Evolutionary conservation across 2,329 filamentous ascomycete genomes (phyloP).

Genomic region (Aspergillus aculeatus): DNA sequence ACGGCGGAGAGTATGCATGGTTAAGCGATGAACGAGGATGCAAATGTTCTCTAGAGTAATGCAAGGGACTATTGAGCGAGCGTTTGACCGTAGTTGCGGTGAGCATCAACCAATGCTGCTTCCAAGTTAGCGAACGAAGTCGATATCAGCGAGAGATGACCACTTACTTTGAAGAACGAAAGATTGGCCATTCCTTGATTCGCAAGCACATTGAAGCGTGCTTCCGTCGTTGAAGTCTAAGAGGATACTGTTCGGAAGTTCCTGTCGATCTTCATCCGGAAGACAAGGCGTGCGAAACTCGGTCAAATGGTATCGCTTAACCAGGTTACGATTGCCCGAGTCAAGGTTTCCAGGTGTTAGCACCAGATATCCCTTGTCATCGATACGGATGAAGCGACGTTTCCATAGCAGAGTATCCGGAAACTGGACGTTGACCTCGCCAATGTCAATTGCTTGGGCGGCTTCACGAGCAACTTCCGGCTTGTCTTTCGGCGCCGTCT

Average conservation of each 20-base stretch:
- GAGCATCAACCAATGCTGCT: constrained; percentile 44
- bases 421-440: constrained; percentile 95
- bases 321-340: constrained; percentile 57
- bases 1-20: constrained; percentile 7
- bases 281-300: constrained; percentile 78
- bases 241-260: constrained; percentile 81
- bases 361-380: constrained; percentile 78
- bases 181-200: constrained; percentile 55
- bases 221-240: constrained; percentile 63
- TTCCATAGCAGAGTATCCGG: constrained; percentile 97
- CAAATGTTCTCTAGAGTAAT: background rate
- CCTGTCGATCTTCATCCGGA: constrained; percentile 87
- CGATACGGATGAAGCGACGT: constrained; percentile 81
- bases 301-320: constrained; percentile 79
- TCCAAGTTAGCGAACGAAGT: background rate
- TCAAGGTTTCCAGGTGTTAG: constrained; percentile 69
- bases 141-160: background rate
- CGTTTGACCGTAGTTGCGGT: constrained; percentile 34
- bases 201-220: constrained; percentile 63
- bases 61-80: constrained; percentile 10
- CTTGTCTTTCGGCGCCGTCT: constrained; percentile 25
- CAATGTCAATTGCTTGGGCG: constrained; percentile 66
- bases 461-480: constrained; percentile 20
- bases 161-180: constrained; percentile 52
- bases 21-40: constrained; percentile 1